Percentiles rank a stretch among this genome's conserved stretches.
Conservation (phyloP, 805 yeast genomes). For the Lachancea meyersii region DNA sequence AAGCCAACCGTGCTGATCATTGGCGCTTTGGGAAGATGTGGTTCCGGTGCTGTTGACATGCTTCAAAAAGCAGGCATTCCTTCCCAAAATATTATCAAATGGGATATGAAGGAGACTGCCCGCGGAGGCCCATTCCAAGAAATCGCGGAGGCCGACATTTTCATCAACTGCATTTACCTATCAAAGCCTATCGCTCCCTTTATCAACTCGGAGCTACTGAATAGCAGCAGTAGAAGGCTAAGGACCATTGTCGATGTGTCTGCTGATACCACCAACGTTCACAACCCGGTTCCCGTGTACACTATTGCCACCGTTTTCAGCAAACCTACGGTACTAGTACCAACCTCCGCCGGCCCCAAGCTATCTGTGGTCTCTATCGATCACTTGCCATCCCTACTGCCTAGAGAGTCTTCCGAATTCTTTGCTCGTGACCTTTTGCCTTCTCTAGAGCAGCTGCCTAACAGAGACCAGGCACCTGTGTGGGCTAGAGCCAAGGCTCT, state of each 20-base stretch:
- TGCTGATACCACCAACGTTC: slow-evolving; percentile 98
- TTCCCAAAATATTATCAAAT: slow-evolving; percentile 70
- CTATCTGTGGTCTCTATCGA: slow-evolving; percentile 91
- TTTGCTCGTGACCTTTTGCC: slow-evolving; percentile 87
- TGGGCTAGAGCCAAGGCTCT: slow-evolving; percentile 86
- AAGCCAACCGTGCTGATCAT: slow-evolving; percentile 80
- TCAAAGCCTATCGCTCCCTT: slow-evolving; percentile 93
- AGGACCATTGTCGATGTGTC: slow-evolving; percentile 95
- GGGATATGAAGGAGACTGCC: slow-evolving; percentile 98
- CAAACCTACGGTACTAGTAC: slow-evolving; percentile 83
- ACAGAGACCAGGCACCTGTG: slow-evolving; percentile 77
- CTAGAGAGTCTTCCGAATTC: slow-evolving; percentile 94
- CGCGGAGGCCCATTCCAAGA: slow-evolving; percentile 96
- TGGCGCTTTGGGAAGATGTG: slow-evolving; percentile 98
- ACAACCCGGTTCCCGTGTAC: slow-evolving; percentile 96
- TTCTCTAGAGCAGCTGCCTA: slow-evolving; percentile 74
- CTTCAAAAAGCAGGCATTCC: slow-evolving; percentile 83
- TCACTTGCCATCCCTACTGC: slow-evolving; percentile 90
- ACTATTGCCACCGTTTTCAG: slow-evolving; percentile 82
- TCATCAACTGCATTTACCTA: slow-evolving; percentile 92
- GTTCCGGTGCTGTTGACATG: slow-evolving; percentile 90
- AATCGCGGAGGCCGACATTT: slow-evolving; percentile 79
- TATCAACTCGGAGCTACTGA: slow-evolving; percentile 61
- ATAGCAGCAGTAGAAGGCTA: slow-evolving; percentile 62
- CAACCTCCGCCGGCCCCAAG: slow-evolving; percentile 73